Evolutionary conservation across 495 filamentous ascomycete species (phyloP).

Genomic region (Filosporella fistucella): DNA sequence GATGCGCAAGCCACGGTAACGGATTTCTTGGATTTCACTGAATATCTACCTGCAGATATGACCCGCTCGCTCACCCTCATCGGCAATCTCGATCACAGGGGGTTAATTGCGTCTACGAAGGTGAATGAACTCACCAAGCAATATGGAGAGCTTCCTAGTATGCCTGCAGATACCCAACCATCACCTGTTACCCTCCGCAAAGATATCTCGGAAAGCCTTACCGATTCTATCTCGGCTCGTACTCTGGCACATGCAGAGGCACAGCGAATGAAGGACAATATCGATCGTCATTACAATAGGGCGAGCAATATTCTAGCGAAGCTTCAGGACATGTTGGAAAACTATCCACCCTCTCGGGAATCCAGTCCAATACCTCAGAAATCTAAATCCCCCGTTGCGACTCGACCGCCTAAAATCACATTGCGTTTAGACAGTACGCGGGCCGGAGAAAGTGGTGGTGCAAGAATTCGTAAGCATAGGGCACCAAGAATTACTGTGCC

Average conservation of each 20-base stretch:
- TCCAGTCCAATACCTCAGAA: conserved; percentile 33
- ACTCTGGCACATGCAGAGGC: conserved; percentile 80
- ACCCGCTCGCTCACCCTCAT: conserved; percentile 87
- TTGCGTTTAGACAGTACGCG: conserved; percentile 54
- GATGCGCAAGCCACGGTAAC: conserved; percentile 92
- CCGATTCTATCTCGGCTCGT: conserved; percentile 69
- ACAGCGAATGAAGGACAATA: conserved; percentile 67
- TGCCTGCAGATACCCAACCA: conserved; percentile 22
- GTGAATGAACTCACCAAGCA: conserved; percentile 69
- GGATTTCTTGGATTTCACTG: conserved; percentile 94
- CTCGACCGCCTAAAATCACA: conserved; percentile 56
- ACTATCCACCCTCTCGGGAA: conserved; percentile 42
- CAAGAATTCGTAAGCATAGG: conserved; percentile 17
- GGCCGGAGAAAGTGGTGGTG: conserved; percentile 3
- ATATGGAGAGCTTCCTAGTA: conserved; percentile 68
- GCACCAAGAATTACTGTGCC: conserved; percentile 48
- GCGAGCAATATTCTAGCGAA: conserved; percentile 75
- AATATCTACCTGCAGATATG: conserved; percentile 92
- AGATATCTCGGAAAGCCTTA: conserved; percentile 69
- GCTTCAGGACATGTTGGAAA: conserved; percentile 66
- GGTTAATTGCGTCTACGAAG: conserved; percentile 55
- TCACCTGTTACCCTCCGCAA: conserved; percentile 56
- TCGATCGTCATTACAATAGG: conserved; percentile 74
- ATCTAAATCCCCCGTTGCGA: conserved; percentile 48
- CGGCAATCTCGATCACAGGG: conserved; percentile 71